Evolutionary conservation across 78 protist genomes (phyloP).

Genomic region (Monosiga brevicollis): DNA sequence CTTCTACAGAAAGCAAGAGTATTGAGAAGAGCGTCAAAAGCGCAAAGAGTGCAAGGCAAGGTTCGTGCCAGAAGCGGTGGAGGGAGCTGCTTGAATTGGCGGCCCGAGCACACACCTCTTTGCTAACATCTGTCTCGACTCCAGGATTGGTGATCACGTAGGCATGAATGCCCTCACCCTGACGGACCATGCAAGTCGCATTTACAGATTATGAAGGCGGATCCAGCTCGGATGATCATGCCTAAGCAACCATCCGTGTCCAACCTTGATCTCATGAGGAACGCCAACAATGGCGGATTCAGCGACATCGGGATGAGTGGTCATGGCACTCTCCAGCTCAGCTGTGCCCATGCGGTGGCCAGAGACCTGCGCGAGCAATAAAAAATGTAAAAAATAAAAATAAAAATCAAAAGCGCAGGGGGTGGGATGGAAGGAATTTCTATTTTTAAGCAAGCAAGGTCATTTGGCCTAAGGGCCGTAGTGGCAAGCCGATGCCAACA

Average conservation of each 20-base stretch:
- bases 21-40: too few relatives aligned
- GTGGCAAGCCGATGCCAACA: too few relatives aligned
- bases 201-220: not conserved
- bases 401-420: not conserved
- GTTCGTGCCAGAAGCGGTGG: too few relatives aligned
- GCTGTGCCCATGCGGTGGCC: slow-evolving; percentile 93
- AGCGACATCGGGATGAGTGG: slow-evolving; percentile 29
- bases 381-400: not conserved
- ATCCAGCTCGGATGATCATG: not conserved
- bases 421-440: not conserved
- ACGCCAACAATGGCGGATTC: slow-evolving; percentile 83
- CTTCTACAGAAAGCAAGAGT: slow-evolving; percentile 17
- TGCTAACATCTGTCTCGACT: too few relatives aligned
- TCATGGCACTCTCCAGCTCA: slow-evolving; percentile 78
- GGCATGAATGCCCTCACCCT: slow-evolving; percentile 56
- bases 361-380: slow-evolving; percentile 70
- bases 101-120: too few relatives aligned
- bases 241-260: not conserved
- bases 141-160: too few relatives aligned
- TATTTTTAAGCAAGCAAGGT: not conserved
- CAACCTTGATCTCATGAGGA: slow-evolving; percentile 83
- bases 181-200: slow-evolving; percentile 26
- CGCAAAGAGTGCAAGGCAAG: too few relatives aligned
- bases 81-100: too few relatives aligned
- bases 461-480: too few relatives aligned